Base-by-base conservation (phyloP, 768 basidiomycete genomes). In the Lentinula detonsa region DNA sequence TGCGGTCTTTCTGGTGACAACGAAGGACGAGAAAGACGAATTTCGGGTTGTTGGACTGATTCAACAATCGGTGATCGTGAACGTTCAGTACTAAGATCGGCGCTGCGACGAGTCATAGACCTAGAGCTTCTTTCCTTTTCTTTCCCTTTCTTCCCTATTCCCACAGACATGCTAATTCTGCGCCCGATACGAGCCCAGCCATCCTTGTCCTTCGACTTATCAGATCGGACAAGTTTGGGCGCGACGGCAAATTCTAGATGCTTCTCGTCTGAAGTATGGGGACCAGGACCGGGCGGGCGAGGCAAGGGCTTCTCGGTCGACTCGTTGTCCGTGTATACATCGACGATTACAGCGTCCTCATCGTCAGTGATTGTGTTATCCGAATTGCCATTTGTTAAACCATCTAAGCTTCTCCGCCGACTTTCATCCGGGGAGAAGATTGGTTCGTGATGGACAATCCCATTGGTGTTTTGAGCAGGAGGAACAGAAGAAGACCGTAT, bases 111-210 rank as follows among this genome's bases (percentile, higher is more conserved):
- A 63, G 23, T 10, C 42, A 1, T 33, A n/a, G 53, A 49, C 16
- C 60, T 55, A 16, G 56, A 62, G 10, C 15, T 40, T 39, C 72
- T 73, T 46, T 69, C 61, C 49, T 52, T 65, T 49, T 68, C 74
- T 50, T 75, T 78, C 35, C 70, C 71, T 67, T 73, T 74, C 28
- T 72, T 71, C 54, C 68, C 61, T 52, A 85, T 70, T 31, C 81
- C 79, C 59, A 89, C 81, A 4, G 80, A 78, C 63, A 85, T 72
- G 65, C 85, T 88, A 59, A 90, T 79, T 62, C 88, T 75, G 65
- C 85, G 75, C 11, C 87, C 81, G 43, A 90, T 65, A 68, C 83
- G 87, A n/a, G 80, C 75, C 88, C 88, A 90, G 33, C 75, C 72
- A 61, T 81, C 81, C 28, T 76, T 74, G 45, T 76, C 78, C 66